phyloP scores from a whole-genome alignment of 2,329 filamentous ascomycete genomes.

The Diaporthe vaccinii region DNA sequence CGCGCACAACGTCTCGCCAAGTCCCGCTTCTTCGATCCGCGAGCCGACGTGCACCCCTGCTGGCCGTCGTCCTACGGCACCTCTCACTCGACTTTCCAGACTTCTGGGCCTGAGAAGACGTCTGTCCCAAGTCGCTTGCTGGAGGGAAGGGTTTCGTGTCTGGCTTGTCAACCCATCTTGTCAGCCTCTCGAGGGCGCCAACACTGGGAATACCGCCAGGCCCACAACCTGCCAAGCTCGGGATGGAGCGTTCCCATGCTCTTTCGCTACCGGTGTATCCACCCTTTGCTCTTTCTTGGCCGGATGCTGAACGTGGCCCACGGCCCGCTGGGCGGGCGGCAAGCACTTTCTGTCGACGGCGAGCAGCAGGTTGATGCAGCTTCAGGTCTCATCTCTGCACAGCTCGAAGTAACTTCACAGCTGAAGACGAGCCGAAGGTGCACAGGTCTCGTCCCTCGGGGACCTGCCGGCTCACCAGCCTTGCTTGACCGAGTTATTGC shows the following conservation, averaged over 20 bases:
- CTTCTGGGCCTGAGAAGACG: background rate
- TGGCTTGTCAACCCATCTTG: background rate
- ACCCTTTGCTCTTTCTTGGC: background rate
- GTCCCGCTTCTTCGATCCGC: slow-evolving; percentile 16
- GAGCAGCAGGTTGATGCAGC: background rate
- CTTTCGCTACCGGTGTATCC: background rate
- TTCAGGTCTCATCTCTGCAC: background rate
- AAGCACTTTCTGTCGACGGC: background rate
- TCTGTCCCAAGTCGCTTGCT: background rate
- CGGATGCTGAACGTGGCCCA: background rate
- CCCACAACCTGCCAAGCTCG: slow-evolving; percentile 21
- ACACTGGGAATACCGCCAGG: background rate
- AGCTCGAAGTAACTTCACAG: background rate
- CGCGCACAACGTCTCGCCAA: slow-evolving; percentile 13
- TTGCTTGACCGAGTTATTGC: background rate
- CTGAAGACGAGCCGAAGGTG: background rate
- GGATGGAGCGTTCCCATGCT: slow-evolving; percentile 11
- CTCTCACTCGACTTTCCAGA: background rate
- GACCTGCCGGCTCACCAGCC: background rate
- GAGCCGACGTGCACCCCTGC: slow-evolving; percentile 7
- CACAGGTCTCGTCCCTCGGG: background rate
- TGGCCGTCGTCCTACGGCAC: background rate
- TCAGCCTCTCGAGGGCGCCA: background rate
- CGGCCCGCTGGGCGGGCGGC: background rate
- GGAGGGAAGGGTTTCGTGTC: slow-evolving; percentile 4